Evolutionary conservation across 441 rosid genomes (phyloP), one percentile per base, ranked within the genome.

Genomic region (California macrophylla): DNA sequence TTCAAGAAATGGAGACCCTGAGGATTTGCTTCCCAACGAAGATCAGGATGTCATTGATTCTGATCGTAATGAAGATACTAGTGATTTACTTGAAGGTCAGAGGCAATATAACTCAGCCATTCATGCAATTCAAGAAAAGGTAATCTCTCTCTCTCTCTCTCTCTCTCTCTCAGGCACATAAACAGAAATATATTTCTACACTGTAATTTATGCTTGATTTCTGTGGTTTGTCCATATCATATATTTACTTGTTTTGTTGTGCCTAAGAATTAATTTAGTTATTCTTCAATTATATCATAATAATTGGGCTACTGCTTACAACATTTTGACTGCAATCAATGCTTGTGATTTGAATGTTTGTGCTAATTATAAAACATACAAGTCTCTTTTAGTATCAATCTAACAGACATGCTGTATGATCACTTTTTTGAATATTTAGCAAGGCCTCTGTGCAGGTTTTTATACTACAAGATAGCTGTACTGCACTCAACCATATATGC

Each of bases 101-200:
- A 82, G 98, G 77, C 97, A 91, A 80, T 95, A 95, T 77, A 85
- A 92, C 85, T 91, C 92, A 0, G 97, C 97, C 77, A 95, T 95
- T 74, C 99, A 95, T 79, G 75, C 97, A 63, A 92, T 92, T 73
- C 92, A 95, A 81, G 99, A 95, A 85, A 83, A 81, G 93, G 99
- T 92, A 85, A 75, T 26, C 58, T 62, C 40, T 30, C 58, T 70
- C 77, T 38, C 65, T 45, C 67, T 56, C 26, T 26, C 58, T 62
- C 40, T 30, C 58, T 70, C 77, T 38, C 65, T 45, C 67, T 56
- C 26, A 21, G 50, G n/a, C 15, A 40, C 50, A 13, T 13, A 40
- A 0, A 32, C 36, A 32, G 6, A 32, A 2, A 32, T 2, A 32
- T 32, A 32, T 32, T 32, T 32, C 4, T 40, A 40, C n/a, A 40